These are phyloP conservation scores for Alternaria arbusti DNA, from an alignment of 2,329 filamentous ascomycete species.

Conservation along the genomic window DNA sequence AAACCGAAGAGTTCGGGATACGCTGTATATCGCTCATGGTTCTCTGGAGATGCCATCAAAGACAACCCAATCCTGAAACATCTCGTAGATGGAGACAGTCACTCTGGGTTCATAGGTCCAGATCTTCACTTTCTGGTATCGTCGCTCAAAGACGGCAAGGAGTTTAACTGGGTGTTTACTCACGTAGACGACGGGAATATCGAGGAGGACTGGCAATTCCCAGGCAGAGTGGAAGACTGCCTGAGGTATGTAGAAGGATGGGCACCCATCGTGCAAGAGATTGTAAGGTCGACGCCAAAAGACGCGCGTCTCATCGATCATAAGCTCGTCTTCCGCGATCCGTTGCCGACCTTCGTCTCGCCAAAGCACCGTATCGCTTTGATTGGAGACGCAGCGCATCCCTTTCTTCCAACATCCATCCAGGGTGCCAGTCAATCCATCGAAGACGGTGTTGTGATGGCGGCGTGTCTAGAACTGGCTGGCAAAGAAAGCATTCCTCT, in stretches of 20 bases:
- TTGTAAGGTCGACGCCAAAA: conserved; percentile 44
- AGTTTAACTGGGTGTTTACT: conserved; percentile 48
- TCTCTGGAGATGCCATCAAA: conserved; percentile 33
- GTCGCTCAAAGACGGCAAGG: conserved; percentile 42
- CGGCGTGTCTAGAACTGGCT: conserved; percentile 32
- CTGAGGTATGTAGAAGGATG: conserved; percentile 40
- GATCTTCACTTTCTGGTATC: conserved; percentile 47
- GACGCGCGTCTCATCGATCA: conserved; percentile 55
- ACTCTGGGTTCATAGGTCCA: conserved; percentile 42
- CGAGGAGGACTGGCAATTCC: conserved; percentile 44
- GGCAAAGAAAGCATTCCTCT: conserved; percentile 33
- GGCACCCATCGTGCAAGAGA: conserved; percentile 39
- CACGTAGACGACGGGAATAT: conserved; percentile 49
- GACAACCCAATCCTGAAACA: conserved; percentile 35
- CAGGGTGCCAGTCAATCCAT: conserved; percentile 63
- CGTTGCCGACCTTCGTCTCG: conserved; percentile 60
- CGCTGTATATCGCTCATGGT: conserved; percentile 59
- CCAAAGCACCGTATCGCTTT: conserved; percentile 56
- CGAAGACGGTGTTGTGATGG: conserved; percentile 53
- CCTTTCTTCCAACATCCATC: conserved; percentile 60
- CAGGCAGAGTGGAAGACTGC: conserved; percentile 40
- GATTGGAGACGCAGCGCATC: conserved; percentile 62
- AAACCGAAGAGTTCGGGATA: conserved; percentile 61
- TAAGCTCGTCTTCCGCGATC: conserved; percentile 62
- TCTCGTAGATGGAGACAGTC: conserved; percentile 43